Evolutionary conservation across 805 yeast species (phyloP).

Genomic region (Spathaspora arborariae): DNA sequence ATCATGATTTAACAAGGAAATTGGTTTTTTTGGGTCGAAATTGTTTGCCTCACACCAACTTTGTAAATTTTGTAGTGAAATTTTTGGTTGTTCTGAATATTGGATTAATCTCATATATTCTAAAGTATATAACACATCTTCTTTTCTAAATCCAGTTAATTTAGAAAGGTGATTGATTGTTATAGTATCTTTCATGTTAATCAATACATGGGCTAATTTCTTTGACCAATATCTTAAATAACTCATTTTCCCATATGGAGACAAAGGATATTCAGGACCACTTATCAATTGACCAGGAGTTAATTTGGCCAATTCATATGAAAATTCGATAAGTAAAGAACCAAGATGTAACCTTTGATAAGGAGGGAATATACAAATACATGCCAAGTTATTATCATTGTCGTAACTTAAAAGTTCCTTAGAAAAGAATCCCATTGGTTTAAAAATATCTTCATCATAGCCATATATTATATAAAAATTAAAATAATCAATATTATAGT

Average conservation of each 20-base stretch:
- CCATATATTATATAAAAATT: conserved; percentile 77
- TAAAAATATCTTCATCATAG: conserved; percentile 20
- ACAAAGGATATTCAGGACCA: conserved; percentile 91
- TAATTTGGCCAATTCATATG: conserved; percentile 63
- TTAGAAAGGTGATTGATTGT: conserved; percentile 48
- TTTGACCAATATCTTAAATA: conserved; percentile 77
- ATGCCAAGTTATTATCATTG: conserved; percentile 76
- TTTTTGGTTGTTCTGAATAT: conserved; percentile 7
- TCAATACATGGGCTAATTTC: conserved; percentile 21
- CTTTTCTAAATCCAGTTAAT: conserved; percentile 60
- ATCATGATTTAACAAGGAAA: conserved; percentile 26
- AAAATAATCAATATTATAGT: conserved; percentile 72
- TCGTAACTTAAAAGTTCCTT: conserved; percentile 80
- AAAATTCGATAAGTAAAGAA: conserved; percentile 73
- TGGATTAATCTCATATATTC: conserved; percentile 45
- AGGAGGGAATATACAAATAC: conserved; percentile 89
- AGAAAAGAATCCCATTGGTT: conserved; percentile 90
- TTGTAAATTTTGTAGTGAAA: conserved; percentile 19
- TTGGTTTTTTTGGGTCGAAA: conserved; percentile 22
- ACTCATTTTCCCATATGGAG: conserved; percentile 72
- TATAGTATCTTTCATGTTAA: conserved; percentile 13
- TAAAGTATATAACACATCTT: conserved; percentile 58
- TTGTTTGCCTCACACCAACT: conserved; percentile 27
- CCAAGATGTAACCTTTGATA: conserved; percentile 80
- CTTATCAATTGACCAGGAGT: conserved; percentile 59